phyloP scores from a whole-genome alignment of 495 filamentous ascomycete genomes.

The Aspergillus ostianus region DNA sequence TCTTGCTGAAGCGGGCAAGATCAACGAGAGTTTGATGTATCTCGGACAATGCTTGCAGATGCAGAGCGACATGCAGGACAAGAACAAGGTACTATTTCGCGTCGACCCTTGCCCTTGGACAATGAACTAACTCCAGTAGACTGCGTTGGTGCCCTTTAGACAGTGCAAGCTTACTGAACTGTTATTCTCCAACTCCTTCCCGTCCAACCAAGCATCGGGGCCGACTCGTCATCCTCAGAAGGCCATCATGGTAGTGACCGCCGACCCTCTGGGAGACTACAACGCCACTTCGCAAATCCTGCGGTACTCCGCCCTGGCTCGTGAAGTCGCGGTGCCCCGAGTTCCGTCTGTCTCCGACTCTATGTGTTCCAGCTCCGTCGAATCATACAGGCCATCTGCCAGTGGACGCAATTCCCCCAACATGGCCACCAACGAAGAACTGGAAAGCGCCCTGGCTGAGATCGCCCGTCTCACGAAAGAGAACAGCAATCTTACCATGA shows the following conservation, averaged over 20 bases:
- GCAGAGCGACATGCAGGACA: conserved; percentile 76
- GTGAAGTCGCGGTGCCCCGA: conserved; percentile 89
- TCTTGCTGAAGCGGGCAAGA: conserved; percentile 92
- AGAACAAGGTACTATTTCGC: conserved; percentile 61
- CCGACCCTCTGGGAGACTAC: conserved; percentile 90
- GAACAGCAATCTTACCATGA: conserved; percentile 60
- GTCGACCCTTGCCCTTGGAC: conserved; percentile 1
- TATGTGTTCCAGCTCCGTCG: conserved; percentile 47
- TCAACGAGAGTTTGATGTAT: conserved; percentile 98
- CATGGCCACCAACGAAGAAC: conserved; percentile 59
- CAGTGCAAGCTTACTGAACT: conserved; percentile 97
- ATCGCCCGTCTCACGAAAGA: conserved; percentile 73
- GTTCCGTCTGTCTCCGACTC: conserved; percentile 73
- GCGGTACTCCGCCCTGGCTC: conserved; percentile 88
- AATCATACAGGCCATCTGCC: conserved; percentile 31
- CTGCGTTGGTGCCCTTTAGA: conserved; percentile 82
- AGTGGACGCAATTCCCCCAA: conserved; percentile 51
- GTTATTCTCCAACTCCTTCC: conserved; percentile 93
- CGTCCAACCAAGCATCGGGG: conserved; percentile 50
- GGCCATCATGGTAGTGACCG: conserved; percentile 94
- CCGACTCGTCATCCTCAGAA: conserved; percentile 71
- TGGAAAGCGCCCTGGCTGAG: conserved; percentile 71
- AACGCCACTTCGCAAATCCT: conserved; percentile 96
- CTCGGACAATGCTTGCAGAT: conserved; percentile 96
- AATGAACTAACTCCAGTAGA: conserved; percentile 39